Percentiles rank a stretch among this genome's conserved stretches.
Conservation (phyloP, 2,329 filamentous ascomycete genomes). For the Didymella arachidicola region DNA sequence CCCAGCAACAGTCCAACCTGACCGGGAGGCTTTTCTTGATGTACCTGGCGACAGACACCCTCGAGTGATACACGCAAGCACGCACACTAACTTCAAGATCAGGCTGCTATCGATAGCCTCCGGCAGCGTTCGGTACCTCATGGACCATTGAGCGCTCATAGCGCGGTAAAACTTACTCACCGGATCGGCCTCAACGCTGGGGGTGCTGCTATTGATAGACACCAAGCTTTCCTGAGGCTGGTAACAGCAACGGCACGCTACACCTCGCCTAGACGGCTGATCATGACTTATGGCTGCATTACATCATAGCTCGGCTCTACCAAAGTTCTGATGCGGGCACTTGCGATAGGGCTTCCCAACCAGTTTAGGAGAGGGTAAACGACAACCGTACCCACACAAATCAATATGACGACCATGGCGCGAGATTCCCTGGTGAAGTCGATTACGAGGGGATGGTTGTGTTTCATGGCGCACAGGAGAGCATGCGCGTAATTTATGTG, state of each 20-base stretch:
- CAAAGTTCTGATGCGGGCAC: conserved; percentile 9
- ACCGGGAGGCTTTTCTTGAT: neutral
- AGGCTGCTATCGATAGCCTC: conserved; percentile 7
- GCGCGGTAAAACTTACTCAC: conserved; percentile 4
- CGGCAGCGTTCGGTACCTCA: neutral
- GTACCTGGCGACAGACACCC: neutral
- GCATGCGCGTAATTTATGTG: conserved; percentile 13
- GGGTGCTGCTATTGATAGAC: conserved; percentile 20
- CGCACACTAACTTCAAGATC: neutral
- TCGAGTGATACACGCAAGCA: neutral
- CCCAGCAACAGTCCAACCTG: conserved; percentile 3
- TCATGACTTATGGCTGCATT: conserved; percentile 17
- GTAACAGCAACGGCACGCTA: conserved; percentile 19
- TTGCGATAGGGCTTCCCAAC: conserved; percentile 6
- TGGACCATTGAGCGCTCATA: conserved; percentile 11
- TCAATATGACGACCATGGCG: conserved; percentile 16
- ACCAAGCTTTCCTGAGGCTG: conserved; percentile 23
- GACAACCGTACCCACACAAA: conserved; percentile 14
- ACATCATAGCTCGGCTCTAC: conserved; percentile 21
- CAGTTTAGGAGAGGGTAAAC: conserved; percentile 14
- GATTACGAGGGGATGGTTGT: conserved; percentile 3
- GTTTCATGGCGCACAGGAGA: conserved; percentile 10
- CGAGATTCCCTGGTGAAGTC: neutral
- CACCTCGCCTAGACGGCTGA: conserved; percentile 10
- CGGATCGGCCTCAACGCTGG: conserved; percentile 1